These are phyloP conservation scores for Crucihimalaya himalaica DNA, from an alignment of 345 rosid species.

Conservation along the genomic window DNA sequence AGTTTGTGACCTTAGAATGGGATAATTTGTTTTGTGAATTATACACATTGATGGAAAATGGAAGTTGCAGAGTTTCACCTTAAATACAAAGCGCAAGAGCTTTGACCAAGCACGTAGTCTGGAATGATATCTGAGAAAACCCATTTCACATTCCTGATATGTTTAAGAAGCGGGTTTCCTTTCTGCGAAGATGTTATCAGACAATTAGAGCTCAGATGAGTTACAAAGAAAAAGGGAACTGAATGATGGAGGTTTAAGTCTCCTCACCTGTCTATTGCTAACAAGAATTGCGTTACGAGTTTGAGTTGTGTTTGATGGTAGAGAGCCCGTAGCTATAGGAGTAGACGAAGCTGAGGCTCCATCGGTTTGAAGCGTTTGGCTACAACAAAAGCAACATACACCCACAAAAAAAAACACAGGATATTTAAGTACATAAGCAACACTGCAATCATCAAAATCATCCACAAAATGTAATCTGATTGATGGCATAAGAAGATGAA, in stretches of 20 bases:
- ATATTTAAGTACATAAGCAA: not conserved
- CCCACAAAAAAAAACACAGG: conserved; percentile 12
- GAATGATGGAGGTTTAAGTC: not conserved
- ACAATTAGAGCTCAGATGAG: not conserved
- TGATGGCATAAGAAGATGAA: not conserved
- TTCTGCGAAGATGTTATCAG: conserved; percentile 50
- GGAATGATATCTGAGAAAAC: conserved; percentile 71
- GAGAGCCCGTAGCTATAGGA: conserved; percentile 36
- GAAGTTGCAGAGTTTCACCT: conserved; percentile 50
- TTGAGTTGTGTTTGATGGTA: conserved; percentile 42
- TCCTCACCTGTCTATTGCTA: conserved; percentile 80
- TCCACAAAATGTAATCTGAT: not conserved
- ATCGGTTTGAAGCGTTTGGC: conserved; percentile 45
- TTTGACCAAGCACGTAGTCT: conserved; percentile 83
- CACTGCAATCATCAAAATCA: conserved; percentile 1
- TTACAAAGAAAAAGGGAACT: not conserved
- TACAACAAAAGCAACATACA: conserved; percentile 24
- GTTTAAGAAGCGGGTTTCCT: conserved; percentile 91
- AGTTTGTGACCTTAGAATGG: not conserved
- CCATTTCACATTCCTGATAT: conserved; percentile 87
- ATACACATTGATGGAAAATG: not conserved
- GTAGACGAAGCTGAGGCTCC: conserved; percentile 51
- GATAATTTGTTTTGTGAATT: not conserved
- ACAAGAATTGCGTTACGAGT: conserved; percentile 85
- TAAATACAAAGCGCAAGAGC: conserved; percentile 79